A percentile compares a stretch with the other conserved stretches of the same genome.
These are phyloP conservation scores for Sanghuangporus baumii DNA, from an alignment of 1,284 basidiomycete species.

Conservation along the genomic window DNA sequence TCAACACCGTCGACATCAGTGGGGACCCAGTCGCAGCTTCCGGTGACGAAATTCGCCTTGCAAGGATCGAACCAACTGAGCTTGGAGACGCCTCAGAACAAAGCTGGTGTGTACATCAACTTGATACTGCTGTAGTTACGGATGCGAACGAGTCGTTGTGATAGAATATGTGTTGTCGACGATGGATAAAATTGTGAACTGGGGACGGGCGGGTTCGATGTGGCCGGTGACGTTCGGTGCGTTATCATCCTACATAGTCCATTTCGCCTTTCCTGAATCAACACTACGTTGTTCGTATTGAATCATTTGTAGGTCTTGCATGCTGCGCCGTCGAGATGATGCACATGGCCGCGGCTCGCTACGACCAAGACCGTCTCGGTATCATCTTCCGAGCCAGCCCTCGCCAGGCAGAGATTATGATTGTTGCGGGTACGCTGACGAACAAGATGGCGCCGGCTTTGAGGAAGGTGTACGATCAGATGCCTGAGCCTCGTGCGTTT, in stretches of 20 bases:
- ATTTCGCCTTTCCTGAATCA: background rate
- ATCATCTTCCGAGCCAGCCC: slow-evolving; percentile 98
- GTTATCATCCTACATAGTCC: slow-evolving; percentile 18
- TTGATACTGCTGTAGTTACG: background rate
- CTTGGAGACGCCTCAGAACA: slow-evolving; percentile 85
- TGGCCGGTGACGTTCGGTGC: slow-evolving; percentile 99
- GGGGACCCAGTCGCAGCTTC: slow-evolving; percentile 50
- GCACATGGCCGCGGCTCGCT: slow-evolving; percentile 98
- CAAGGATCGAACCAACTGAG: slow-evolving; percentile 78
- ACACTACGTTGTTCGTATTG: background rate
- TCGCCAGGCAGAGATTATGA: slow-evolving; percentile 98
- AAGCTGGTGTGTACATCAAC: slow-evolving; percentile 62
- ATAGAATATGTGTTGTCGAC: slow-evolving; percentile 95
- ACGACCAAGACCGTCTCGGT: slow-evolving; percentile 97
- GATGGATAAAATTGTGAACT: slow-evolving; percentile 95
- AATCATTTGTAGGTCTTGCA: slow-evolving; percentile 64
- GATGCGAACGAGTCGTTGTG: background rate
- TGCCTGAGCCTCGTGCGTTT: slow-evolving; percentile 82
- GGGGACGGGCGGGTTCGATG: slow-evolving; percentile 96
- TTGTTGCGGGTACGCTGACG: slow-evolving; percentile 97
- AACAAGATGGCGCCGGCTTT: slow-evolving; percentile 99
- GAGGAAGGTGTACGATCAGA: slow-evolving; percentile 94
- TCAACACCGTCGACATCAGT: slow-evolving; percentile 41
- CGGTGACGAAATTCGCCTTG: slow-evolving; percentile 58
- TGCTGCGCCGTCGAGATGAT: slow-evolving; percentile 99